phyloP scores from a whole-genome alignment of 1,284 basidiomycete genomes.

The Apiotrichum mycotoxinovorans region DNA sequence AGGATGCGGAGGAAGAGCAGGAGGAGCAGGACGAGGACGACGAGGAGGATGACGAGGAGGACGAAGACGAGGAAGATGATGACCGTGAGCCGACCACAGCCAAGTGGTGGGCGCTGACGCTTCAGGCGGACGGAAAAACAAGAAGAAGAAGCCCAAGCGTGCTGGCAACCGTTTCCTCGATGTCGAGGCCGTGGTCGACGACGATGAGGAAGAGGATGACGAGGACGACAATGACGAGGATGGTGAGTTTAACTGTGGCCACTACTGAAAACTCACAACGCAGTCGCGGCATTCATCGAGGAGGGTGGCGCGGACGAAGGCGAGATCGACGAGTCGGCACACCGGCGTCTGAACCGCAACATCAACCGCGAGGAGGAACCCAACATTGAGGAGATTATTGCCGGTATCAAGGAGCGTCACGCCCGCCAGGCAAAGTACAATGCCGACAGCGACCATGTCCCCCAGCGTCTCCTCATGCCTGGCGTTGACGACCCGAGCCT shows the following conservation, averaged over 20 bases:
- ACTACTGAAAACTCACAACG: neutral
- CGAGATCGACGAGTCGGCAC: constrained; percentile 60
- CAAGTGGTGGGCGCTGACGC: neutral
- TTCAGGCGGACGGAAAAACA: constrained; percentile 15
- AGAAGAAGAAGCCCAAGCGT: constrained; percentile 53
- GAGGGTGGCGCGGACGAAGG: constrained; percentile 62
- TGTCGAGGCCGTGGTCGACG: constrained; percentile 89
- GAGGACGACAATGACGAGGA: constrained; percentile 72
- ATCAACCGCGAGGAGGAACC: constrained; percentile 75
- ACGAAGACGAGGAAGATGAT: constrained; percentile 53
- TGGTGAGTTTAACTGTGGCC: constrained; percentile 56
- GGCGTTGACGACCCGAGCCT: constrained; percentile 91
- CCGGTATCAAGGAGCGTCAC: constrained; percentile 78
- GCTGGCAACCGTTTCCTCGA: constrained; percentile 79
- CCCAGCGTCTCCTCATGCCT: constrained; percentile 94
- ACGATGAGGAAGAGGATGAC: constrained; percentile 92
- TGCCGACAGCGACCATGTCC: constrained; percentile 88
- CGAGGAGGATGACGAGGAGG: constrained; percentile 51
- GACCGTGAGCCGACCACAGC: constrained; percentile 21
- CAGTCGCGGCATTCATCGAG: constrained; percentile 67
- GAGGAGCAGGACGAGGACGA: constrained; percentile 30
- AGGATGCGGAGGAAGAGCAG: constrained; percentile 45
- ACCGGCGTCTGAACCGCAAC: constrained; percentile 73
- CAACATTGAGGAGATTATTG: constrained; percentile 82
- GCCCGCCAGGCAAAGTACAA: constrained; percentile 68